Evolutionary conservation across 2,329 filamentous ascomycete species (phyloP).

Genomic region (Fusarium anthophilum): DNA sequence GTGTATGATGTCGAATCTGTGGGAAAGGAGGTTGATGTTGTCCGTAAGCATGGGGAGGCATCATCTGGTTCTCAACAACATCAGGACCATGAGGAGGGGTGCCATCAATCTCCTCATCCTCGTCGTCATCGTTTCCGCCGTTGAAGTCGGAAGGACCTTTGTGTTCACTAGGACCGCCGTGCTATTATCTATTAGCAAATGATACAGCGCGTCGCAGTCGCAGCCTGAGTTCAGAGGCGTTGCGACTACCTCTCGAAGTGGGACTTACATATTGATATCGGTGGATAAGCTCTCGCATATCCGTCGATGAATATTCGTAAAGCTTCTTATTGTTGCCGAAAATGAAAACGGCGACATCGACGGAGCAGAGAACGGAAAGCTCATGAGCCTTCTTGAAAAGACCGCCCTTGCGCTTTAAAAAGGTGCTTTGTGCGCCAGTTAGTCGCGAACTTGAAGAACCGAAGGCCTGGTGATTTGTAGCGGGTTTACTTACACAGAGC

Average conservation of each 20-base stretch:
- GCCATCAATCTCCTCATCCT: conserved; percentile 75
- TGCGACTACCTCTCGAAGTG: conserved; percentile 10
- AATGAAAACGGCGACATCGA: conserved; percentile 98
- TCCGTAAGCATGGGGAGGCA: conserved; percentile 76
- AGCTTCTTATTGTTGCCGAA: conserved; percentile 99
- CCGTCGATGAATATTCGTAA: conserved; percentile 94
- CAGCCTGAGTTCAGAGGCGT: not conserved
- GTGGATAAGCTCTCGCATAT: conserved; percentile 90
- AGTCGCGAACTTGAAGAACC: conserved; percentile 19
- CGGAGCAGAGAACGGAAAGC: conserved; percentile 95
- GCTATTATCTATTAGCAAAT: conserved; percentile 61
- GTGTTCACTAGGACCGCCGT: conserved; percentile 92
- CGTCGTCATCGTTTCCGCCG: conserved; percentile 86
- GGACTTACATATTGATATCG: conserved; percentile 88
- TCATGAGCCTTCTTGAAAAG: conserved; percentile 99
- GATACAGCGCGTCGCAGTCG: not conserved
- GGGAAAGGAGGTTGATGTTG: conserved; percentile 71
- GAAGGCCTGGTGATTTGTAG: not conserved
- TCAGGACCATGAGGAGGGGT: conserved; percentile 76
- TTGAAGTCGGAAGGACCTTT: conserved; percentile 95
- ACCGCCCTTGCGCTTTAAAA: conserved; percentile 97
- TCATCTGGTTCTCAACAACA: conserved; percentile 65
- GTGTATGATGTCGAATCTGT: conserved; percentile 82
- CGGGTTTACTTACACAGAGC: conserved; percentile 83
- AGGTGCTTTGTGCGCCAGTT: conserved; percentile 71